Evolutionary conservation across 2,329 filamentous ascomycete genomes (phyloP).

Genomic region (Plenodomus lindquistii): DNA sequence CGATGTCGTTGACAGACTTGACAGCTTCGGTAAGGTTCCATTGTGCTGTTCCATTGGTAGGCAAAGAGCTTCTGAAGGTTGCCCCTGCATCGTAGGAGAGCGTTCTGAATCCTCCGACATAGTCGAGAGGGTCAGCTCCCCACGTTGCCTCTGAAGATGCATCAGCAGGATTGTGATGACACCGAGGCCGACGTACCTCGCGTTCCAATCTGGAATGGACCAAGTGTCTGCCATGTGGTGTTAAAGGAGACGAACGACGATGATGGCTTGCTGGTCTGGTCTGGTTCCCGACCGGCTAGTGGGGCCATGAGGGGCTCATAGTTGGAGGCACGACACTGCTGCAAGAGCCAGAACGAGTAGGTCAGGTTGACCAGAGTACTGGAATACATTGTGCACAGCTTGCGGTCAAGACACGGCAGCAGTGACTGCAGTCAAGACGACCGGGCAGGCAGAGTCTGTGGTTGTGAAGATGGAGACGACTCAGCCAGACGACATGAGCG

Average conservation of each 20-base stretch:
- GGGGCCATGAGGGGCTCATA: conserved; percentile 22
- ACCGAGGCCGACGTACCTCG: conserved; percentile 51
- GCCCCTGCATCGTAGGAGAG: conserved; percentile 49
- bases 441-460: too few relatives aligned
- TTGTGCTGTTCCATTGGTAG: conserved; percentile 53
- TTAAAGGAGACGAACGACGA: conserved; percentile 37
- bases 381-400: not conserved
- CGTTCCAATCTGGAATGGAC: conserved; percentile 63
- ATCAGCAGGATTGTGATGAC: conserved; percentile 13
- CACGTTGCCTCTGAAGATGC: conserved; percentile 56
- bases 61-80: conserved; percentile 56
- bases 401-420: not conserved
- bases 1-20: conserved; percentile 23
- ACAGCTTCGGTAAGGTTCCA: conserved; percentile 52
- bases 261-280: conserved; percentile 9
- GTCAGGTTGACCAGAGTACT: not conserved
- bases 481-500: conserved; percentile 2
- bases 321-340: conserved; percentile 19
- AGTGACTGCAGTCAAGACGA: too few relatives aligned
- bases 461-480: not conserved
- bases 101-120: conserved; percentile 55
- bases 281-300: conserved; percentile 4
- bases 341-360: not conserved
- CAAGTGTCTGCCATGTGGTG: conserved; percentile 56
- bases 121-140: conserved; percentile 62